Percentiles rank a stretch among this genome's conserved stretches.
These are phyloP conservation scores for Populus davidiana DNA, from an alignment of 345 rosid species.

Conservation along the genomic window DNA sequence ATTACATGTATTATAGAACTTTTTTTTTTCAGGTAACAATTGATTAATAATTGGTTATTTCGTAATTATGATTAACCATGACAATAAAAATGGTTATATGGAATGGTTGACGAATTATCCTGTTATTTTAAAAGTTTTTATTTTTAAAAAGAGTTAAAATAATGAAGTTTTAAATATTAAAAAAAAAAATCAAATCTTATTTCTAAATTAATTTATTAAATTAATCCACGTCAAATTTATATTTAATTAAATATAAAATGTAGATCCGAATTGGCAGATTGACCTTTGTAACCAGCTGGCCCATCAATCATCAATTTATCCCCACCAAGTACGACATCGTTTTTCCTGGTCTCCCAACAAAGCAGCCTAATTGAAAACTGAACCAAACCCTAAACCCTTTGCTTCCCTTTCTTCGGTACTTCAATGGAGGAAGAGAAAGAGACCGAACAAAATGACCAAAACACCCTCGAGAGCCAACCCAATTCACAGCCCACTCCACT, in stretches of 20 bases:
- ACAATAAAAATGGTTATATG: not conserved
- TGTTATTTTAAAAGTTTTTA: no score
- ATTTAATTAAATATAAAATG: no score
- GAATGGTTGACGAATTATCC: no score
- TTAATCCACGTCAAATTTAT: no score
- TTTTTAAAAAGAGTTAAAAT: no score
- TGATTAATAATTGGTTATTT: not conserved
- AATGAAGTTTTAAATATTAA: no score
- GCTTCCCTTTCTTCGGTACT: not conserved
- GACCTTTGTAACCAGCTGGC: no score
- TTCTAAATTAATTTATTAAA: no score
- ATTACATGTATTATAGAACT: no score
- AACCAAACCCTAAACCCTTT: not conserved
- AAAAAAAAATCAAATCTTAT: not conserved
- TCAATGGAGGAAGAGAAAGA: not conserved
- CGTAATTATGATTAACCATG: not conserved
- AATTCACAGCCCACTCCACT: conserved; percentile 21
- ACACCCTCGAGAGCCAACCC: conserved; percentile 10
- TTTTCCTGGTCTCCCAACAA: not conserved
- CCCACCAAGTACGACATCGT: not conserved
- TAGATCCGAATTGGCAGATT: no score
- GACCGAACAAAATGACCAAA: conserved; percentile 17
- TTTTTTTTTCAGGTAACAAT: not conserved
- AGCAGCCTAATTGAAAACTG: not conserved
- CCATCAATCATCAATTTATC: no score